Conservation (phyloP, 1,139 yeast species). For the Yamadazyma siamensis region DNA sequence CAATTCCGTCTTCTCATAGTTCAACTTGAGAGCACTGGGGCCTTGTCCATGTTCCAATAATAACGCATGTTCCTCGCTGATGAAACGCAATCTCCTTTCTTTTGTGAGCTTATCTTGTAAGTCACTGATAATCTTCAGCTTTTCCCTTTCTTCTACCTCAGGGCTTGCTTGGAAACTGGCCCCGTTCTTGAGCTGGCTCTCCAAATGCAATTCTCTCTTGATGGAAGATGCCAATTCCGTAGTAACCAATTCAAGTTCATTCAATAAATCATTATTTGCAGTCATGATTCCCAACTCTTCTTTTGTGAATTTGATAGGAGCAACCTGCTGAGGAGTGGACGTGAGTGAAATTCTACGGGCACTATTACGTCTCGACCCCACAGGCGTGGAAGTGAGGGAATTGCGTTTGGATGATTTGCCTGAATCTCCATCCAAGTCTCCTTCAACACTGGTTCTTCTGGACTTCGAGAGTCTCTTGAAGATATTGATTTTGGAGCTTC, state of each 20-base stretch:
- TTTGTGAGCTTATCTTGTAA: constrained; percentile 57
- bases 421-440: constrained; percentile 13
- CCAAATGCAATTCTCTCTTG: constrained; percentile 59
- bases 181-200: constrained; percentile 35
- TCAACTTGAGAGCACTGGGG: constrained; percentile 55
- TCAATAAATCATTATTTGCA: constrained; percentile 54
- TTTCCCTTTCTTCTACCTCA: constrained; percentile 35
- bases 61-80: constrained; percentile 68
- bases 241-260: constrained; percentile 65
- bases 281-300: constrained; percentile 63
- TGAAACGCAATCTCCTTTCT: constrained; percentile 61
- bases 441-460: constrained; percentile 14
- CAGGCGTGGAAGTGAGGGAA: constrained; percentile 13
- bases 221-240: constrained; percentile 71
- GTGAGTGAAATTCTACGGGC: constrained; percentile 9
- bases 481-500: constrained; percentile 23
- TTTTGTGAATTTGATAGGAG: constrained; percentile 37
- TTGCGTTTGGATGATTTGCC: constrained; percentile 14
- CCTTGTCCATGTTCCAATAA: constrained; percentile 51
- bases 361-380: constrained; percentile 8
- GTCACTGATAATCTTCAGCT: constrained; percentile 46
- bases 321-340: constrained; percentile 4
- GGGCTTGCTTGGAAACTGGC: constrained; percentile 2
- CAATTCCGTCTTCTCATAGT: constrained; percentile 54
- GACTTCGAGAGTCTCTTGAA: constrained; percentile 35